Base-by-base conservation (phyloP, 2,329 filamentous ascomycete genomes). In the Colletotrichum sidae region DNA sequence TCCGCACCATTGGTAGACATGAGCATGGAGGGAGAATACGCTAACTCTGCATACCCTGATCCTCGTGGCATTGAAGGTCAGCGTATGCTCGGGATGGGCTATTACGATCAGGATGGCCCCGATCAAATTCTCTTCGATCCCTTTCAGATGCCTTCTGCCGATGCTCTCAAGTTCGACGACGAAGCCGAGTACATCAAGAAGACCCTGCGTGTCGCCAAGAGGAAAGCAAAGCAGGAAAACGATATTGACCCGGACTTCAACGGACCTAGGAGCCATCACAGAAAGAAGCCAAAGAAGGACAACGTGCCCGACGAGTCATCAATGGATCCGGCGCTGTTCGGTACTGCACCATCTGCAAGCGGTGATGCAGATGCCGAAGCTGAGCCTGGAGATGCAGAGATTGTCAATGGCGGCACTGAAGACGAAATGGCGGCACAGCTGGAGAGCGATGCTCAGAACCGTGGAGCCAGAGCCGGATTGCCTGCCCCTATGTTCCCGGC, bases 41-140 rank as follows among this genome's bases (percentile, higher is more conserved):
- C 78, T 54, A 69, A 70, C 8, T 76, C 79, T 2, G 70, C 76
- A 2, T 85, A 85, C 68, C 84, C 84, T 0, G 84, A 87, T 62
- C 83, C 83, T 7, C 77, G 81, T n/a, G 70, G 78, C 41, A 73
- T 82, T 42, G 77, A 75, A 45, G 78, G 77, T n/a, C 82, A 84
- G 55, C 79, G 84, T 38, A 84, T 82, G 73, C 78, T 88, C 68
- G 86, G 86, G 13, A 84, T 87, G 79, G 86, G 85, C 9, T 88
- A 88, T 73, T 89, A 88, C 71, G 82, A 88, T 61, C 85, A 87
- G 69, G 84, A 86, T 65, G 81, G 80, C 25, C 80, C 83, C 2
- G 85, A 88, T 72, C 85, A 79, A 70, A 88, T 88, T 72, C 73
- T 88, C 3, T 89, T 88, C 63, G 84, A 89, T 67, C 83, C 83